A percentile compares a stretch with the other conserved stretches of the same genome.
Evolutionary conservation across 257 asterid genomes (phyloP).

Genomic region (Coffea canephora): DNA sequence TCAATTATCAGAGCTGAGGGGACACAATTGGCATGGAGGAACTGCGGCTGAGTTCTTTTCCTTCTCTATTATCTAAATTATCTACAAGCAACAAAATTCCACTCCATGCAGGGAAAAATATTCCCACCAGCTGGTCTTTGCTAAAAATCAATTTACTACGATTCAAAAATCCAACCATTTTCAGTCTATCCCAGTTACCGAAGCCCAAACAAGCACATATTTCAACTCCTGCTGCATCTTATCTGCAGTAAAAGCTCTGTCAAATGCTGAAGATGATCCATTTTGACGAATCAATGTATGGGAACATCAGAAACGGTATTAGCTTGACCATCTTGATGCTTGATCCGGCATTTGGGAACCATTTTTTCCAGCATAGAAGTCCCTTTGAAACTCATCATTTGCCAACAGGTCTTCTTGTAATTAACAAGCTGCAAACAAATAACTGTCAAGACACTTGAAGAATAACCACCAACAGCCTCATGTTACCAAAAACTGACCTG

Average conservation of each 20-base stretch:
- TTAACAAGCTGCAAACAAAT: slow-evolving; percentile 54
- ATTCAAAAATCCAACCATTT: slow-evolving; percentile 9
- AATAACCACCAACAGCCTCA: slow-evolving; percentile 3
- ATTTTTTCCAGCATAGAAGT: slow-evolving; percentile 80
- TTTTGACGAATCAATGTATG: slow-evolving; percentile 23
- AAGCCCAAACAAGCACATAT: background rate
- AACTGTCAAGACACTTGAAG: background rate
- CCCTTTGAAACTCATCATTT: slow-evolving; percentile 79
- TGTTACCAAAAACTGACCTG: slow-evolving; percentile 43
- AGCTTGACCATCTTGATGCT: slow-evolving; percentile 49
- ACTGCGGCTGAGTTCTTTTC: background rate
- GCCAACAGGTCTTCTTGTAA: slow-evolving; percentile 83
- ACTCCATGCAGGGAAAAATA: slow-evolving; percentile 5
- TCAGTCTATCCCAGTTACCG: background rate
- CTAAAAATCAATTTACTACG: slow-evolving; percentile 10
- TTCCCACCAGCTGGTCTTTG: slow-evolving; percentile 11
- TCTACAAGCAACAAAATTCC: slow-evolving; percentile 32
- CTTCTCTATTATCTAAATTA: slow-evolving; percentile 21
- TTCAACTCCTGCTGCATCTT: background rate
- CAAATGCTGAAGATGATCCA: background rate
- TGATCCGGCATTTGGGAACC: slow-evolving; percentile 63
- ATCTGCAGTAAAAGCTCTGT: background rate
- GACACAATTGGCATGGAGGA: background rate
- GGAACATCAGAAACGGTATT: slow-evolving; percentile 39
- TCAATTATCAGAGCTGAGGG: background rate